phyloP scores from a whole-genome alignment of 2,329 filamentous ascomycete genomes.

The Arthrobotrys conoides region DNA sequence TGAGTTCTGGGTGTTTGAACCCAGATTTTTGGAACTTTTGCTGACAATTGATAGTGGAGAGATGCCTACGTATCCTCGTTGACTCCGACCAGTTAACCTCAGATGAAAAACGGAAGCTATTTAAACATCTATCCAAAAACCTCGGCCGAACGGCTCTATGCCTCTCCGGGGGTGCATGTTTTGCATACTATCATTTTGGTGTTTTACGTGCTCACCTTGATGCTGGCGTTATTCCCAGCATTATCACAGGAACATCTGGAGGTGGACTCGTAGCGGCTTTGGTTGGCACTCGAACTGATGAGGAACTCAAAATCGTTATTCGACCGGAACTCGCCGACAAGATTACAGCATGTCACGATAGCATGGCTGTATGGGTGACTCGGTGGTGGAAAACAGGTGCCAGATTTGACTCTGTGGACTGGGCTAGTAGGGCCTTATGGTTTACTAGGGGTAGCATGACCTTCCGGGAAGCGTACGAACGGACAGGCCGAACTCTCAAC shows the following conservation, averaged over 20 bases:
- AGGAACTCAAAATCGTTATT: constrained; percentile 86
- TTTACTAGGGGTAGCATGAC: constrained; percentile 92
- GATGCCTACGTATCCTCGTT: constrained; percentile 77
- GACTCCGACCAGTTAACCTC: constrained; percentile 76
- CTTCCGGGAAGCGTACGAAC: constrained; percentile 92
- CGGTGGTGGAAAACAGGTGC: constrained; percentile 95
- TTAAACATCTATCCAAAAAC: constrained; percentile 90
- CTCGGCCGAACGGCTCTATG: constrained; percentile 93
- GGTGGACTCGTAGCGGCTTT: constrained; percentile 90
- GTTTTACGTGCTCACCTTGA: constrained; percentile 91
- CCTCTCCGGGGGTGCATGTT: constrained; percentile 90
- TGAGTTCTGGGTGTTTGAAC: constrained; percentile 66
- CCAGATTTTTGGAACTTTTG: neutral
- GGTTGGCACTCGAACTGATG: constrained; percentile 89
- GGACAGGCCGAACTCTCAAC: constrained; percentile 93
- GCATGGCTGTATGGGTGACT: constrained; percentile 77
- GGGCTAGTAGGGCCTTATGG: constrained; percentile 88
- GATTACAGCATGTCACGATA: constrained; percentile 88
- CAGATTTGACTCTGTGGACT: constrained; percentile 92
- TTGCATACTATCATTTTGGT: constrained; percentile 91
- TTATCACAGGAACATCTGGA: constrained; percentile 96
- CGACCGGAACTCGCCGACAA: constrained; percentile 87
- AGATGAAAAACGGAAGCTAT: constrained; percentile 83
- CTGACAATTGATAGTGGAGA: constrained; percentile 72
- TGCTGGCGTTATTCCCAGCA: constrained; percentile 85